Evolutionary conservation across 805 yeast species (phyloP), one percentile per base, ranked within the genome.

Genomic region (Vanderwaltozyma tropicalis): DNA sequence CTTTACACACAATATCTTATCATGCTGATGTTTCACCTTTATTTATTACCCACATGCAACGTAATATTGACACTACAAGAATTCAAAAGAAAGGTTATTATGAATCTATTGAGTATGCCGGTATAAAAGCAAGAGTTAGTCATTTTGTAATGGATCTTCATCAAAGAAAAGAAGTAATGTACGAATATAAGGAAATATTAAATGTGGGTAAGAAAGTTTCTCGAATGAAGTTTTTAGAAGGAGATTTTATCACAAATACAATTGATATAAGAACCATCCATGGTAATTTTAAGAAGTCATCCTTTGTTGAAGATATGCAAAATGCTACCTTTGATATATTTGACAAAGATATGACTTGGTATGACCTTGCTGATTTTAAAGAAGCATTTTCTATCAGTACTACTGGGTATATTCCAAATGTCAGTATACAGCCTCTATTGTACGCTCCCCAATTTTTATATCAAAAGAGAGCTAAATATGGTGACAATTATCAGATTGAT

Each of bases 1-100:
- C 80, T 55, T 63, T 88, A 29, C 74, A 67, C 46, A 79, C 95
- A 2, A 80, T 86, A 43, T 84, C 88, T 51, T 89, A 85, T 54
- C 78, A 74, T 44, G 78, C 94, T 29, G 71, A 72, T 38, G 62
- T 89, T 33, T 68, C 75, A 20, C 88, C 95, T 1, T 62, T 92
- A 14, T 84, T 75, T 46, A 62, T 89, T 11, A 68, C 89, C 0
- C 94, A 88, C 57, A 67, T 78, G 17, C 80, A 81, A 50, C 67
- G 78, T 22, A 64, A 62, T 28, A 41, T 60, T 36, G 68, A 66
- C 28, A 58, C 69, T 4, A 42, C 44, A 13, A 45, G 45, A 21
- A 31, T 38, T 12, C 17, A 40, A n/a, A 45, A 41, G 27, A 45
- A 44, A 21, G 43, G 40, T 18, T 44, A 42, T 25, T 28, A 45